phyloP scores from a whole-genome alignment of 2,329 filamentous ascomycete genomes.

The Lasiodiplodia sp. region DNA sequence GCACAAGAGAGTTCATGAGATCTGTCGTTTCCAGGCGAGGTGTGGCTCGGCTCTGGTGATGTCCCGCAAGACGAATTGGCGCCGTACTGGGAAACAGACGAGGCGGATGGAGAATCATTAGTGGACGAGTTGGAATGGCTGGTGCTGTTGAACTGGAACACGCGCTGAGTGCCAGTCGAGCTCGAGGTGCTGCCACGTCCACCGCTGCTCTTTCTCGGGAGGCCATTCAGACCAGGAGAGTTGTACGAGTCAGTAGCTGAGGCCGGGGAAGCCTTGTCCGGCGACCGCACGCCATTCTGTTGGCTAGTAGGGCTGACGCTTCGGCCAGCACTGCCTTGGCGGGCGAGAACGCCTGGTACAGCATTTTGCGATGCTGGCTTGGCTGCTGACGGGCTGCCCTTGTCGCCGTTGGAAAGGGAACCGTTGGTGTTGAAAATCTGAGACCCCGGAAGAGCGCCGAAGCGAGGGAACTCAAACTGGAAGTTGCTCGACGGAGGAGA shows the following conservation, averaged over 20 bases:
- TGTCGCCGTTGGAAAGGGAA: slow-evolving; percentile 43
- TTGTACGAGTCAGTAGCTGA: slow-evolving; percentile 6
- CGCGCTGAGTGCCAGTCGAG: slow-evolving; percentile 52
- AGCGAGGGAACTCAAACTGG: slow-evolving; percentile 95
- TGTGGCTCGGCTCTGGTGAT: slow-evolving; percentile 77
- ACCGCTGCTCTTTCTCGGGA: slow-evolving; percentile 37
- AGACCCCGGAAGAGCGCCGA: slow-evolving; percentile 73
- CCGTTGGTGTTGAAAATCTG: slow-evolving; percentile 61
- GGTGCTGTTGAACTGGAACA: slow-evolving; percentile 62
- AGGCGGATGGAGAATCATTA: slow-evolving; percentile 59
- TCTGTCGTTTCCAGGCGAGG: slow-evolving; percentile 69
- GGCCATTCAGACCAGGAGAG: slow-evolving; percentile 35
- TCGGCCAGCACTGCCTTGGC: slow-evolving; percentile 43
- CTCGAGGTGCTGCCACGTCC: slow-evolving; percentile 46
- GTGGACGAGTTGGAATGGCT: slow-evolving; percentile 52
- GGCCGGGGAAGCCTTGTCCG: slow-evolving; percentile 21
- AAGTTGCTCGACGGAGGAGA: slow-evolving; percentile 74
- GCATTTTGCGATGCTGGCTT: slow-evolving; percentile 4
- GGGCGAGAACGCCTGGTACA: slow-evolving; percentile 37
- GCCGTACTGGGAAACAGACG: slow-evolving; percentile 59
- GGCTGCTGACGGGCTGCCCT: slow-evolving; percentile 33
- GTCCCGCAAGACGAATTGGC: slow-evolving; percentile 72
- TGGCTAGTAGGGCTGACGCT: slow-evolving; percentile 49
- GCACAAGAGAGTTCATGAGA: slow-evolving; percentile 66
- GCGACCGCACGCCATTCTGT: slow-evolving; percentile 18